These are phyloP conservation scores for Herpetospermum pedunculosum DNA, from an alignment of 306 rosid genomes.

Conservation along the genomic window DNA sequence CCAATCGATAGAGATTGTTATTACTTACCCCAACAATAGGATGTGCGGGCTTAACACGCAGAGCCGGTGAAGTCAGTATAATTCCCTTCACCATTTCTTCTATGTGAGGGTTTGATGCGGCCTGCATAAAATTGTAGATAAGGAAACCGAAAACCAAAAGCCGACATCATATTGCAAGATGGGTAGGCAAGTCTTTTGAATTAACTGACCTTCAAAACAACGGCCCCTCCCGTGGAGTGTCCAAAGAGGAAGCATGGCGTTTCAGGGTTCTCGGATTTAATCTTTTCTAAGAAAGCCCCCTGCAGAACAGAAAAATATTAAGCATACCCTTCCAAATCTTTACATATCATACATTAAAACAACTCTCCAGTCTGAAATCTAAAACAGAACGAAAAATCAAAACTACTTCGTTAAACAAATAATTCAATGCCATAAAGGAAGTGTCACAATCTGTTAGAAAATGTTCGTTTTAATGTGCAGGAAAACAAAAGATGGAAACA, in stretches of 20 bases:
- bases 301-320: slow-evolving; percentile 14
- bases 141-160: background rate
- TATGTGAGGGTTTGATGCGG: slow-evolving; percentile 45
- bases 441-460: background rate
- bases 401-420: background rate
- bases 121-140: slow-evolving; percentile 31
- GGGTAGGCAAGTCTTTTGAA: background rate
- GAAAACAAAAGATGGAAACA: background rate
- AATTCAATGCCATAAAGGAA: background rate
- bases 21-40: slow-evolving; percentile 82
- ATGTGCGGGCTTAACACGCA: slow-evolving; percentile 91
- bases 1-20: background rate
- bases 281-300: slow-evolving; percentile 85
- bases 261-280: slow-evolving; percentile 77
- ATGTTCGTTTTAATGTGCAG: background rate
- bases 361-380: background rate
- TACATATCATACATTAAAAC: background rate
- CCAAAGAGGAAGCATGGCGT: slow-evolving; percentile 95
- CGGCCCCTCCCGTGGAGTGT: slow-evolving; percentile 98
- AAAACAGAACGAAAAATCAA: background rate
- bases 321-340: background rate
- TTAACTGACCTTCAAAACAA: slow-evolving; percentile 66
- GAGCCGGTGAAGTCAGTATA: slow-evolving; percentile 86
- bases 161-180: background rate
- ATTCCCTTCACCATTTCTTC: slow-evolving; percentile 74